phyloP scores from a whole-genome alignment of 1,284 basidiomycete genomes.

The Blastosporella zonata region DNA sequence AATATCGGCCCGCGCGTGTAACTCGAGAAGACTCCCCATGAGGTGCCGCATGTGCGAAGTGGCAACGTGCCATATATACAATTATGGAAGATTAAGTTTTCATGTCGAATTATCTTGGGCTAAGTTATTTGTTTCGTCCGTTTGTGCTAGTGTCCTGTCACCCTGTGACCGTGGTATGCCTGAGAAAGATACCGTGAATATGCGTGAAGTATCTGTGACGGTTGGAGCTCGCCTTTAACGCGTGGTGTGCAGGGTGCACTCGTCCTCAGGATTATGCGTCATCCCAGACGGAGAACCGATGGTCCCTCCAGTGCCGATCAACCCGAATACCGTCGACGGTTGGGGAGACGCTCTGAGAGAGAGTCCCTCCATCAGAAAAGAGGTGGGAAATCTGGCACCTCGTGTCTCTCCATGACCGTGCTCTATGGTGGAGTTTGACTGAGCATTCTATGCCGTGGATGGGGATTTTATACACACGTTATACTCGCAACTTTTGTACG shows the following conservation, averaged over 20 bases:
- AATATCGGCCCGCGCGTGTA: constrained; percentile 6
- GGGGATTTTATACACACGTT: constrained; percentile 45
- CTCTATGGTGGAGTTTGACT: constrained; percentile 35
- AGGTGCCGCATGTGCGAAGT: neutral
- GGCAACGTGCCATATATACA: neutral
- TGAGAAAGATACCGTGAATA: neutral
- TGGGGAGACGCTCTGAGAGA: constrained; percentile 31
- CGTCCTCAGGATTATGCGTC: constrained; percentile 26
- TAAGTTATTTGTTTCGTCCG: constrained; percentile 3
- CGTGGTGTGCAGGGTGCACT: neutral
- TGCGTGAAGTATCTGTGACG: neutral
- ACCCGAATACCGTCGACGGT: constrained; percentile 56
- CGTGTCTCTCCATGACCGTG: constrained; percentile 63
- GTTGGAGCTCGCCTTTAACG: constrained; percentile 3
- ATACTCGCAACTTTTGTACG: constrained; percentile 64
- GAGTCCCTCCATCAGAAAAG: constrained; percentile 39
- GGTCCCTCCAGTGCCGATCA: constrained; percentile 64
- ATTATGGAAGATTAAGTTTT: constrained; percentile 4
- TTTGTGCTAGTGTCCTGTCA: neutral
- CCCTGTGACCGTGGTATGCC: neutral
- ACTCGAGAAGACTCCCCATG: neutral
- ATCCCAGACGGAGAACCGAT: constrained; percentile 59
- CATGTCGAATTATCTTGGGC: constrained; percentile 7
- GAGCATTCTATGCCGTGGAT: constrained; percentile 7
- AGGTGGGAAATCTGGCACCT: constrained; percentile 59